Evolutionary conservation across 2,329 filamentous ascomycete species (phyloP).

Genomic region (Gaeumannomyces tritici): DNA sequence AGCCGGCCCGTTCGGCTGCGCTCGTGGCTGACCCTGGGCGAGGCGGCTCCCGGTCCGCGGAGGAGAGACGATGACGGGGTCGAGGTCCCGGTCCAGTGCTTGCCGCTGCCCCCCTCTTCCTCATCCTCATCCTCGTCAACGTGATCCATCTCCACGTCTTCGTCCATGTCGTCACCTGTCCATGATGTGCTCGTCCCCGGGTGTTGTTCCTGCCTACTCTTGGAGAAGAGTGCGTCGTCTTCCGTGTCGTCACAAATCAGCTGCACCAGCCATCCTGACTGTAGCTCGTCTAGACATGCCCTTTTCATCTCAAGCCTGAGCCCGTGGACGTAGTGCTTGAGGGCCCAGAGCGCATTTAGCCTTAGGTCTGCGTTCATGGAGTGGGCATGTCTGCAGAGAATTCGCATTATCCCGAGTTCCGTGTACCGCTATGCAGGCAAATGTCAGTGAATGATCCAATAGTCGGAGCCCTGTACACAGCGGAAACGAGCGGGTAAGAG

Average conservation of each 20-base stretch:
- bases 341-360: constrained; percentile 81
- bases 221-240: constrained; percentile 35
- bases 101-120: constrained; percentile 7
- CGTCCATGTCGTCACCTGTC: constrained; percentile 25
- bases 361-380: constrained; percentile 71
- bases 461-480: neutral
- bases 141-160: constrained; percentile 48
- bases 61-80: constrained; percentile 2
- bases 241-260: constrained; percentile 59
- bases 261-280: constrained; percentile 70
- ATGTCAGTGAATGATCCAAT: constrained; percentile 8
- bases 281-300: constrained; percentile 66
- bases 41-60: constrained; percentile 10
- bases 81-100: neutral
- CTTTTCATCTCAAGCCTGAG: constrained; percentile 65
- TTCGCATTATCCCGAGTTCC: constrained; percentile 62
- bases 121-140: constrained; percentile 27
- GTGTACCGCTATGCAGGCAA: constrained; percentile 10
- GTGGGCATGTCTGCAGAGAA: constrained; percentile 76
- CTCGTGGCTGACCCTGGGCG: constrained; percentile 10
- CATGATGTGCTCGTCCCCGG: constrained; percentile 1
- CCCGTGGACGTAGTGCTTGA: constrained; percentile 80
- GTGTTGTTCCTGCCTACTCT: constrained; percentile 11
- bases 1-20: constrained; percentile 29
- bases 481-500: neutral